phyloP scores from a whole-genome alignment of 2,329 filamentous ascomycete species.

The Curvularia spicifera region DNA sequence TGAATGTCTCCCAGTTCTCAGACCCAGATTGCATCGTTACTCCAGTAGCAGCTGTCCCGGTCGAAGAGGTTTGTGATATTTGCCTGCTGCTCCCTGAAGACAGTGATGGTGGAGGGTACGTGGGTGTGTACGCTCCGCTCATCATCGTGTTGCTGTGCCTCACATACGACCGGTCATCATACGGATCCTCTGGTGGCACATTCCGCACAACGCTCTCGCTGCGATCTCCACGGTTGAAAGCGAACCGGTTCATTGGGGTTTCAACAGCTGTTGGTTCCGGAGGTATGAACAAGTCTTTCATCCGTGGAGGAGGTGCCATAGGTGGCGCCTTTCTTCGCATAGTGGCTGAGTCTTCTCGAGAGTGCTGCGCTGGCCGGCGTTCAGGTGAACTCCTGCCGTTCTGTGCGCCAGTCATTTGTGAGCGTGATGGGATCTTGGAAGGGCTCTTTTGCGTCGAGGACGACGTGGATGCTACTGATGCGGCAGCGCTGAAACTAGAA shows the following conservation, averaged over 20 bases:
- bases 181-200: constrained; percentile 79
- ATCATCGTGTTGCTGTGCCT: constrained; percentile 43
- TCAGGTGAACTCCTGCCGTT: constrained; percentile 83
- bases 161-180: constrained; percentile 64
- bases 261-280: constrained; percentile 48
- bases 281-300: constrained; percentile 78
- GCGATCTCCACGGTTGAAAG: constrained; percentile 53
- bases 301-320: constrained; percentile 78
- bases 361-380: constrained; percentile 55
- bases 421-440: constrained; percentile 72
- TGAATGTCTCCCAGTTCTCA: constrained; percentile 98
- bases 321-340: constrained; percentile 53
- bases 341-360: constrained; percentile 39
- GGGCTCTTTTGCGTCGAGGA: constrained; percentile 58
- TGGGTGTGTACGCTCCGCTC: constrained; percentile 34
- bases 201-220: constrained; percentile 66
- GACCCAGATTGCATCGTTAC: constrained; percentile 77
- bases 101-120: constrained; percentile 37
- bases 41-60: constrained; percentile 46
- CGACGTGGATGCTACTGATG: constrained; percentile 40
- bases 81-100: constrained; percentile 61
- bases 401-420: constrained; percentile 71
- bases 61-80: constrained; percentile 69
- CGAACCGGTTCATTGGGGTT: constrained; percentile 54
- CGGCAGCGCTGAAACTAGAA: constrained; percentile 37